These are phyloP conservation scores for Alternaria sp. DNA, from an alignment of 2,329 filamentous ascomycete genomes.

Conservation along the genomic window DNA sequence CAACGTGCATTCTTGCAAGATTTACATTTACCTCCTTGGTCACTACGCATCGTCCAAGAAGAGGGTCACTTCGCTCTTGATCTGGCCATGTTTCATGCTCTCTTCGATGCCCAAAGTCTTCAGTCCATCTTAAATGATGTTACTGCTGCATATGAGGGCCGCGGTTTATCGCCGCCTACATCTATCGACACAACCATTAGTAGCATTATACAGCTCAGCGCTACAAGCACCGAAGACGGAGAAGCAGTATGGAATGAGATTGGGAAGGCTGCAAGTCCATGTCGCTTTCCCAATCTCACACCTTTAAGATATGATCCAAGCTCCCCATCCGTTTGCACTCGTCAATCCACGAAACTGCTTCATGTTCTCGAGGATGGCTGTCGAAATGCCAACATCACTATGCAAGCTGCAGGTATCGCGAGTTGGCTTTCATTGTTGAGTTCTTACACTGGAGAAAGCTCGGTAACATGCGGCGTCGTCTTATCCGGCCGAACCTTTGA, in stretches of 20 bases:
- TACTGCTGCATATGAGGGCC: slow-evolving; percentile 45
- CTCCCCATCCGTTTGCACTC: slow-evolving; percentile 47
- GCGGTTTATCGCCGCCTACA: slow-evolving; percentile 24
- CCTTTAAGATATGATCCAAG: slow-evolving; percentile 58
- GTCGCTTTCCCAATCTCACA: slow-evolving; percentile 78
- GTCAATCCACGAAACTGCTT: slow-evolving; percentile 50
- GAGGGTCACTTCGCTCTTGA: slow-evolving; percentile 43
- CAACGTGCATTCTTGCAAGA: slow-evolving; percentile 47
- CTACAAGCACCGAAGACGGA: slow-evolving; percentile 33
- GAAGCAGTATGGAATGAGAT: slow-evolving; percentile 69
- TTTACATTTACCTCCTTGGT: slow-evolving; percentile 69
- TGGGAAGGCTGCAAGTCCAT: slow-evolving; percentile 62
- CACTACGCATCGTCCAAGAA: slow-evolving; percentile 56
- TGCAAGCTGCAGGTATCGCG: slow-evolving; percentile 78
- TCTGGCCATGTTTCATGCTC: slow-evolving; percentile 74
- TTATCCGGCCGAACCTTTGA: slow-evolving; percentile 74
- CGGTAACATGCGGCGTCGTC: slow-evolving; percentile 79
- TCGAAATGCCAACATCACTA: slow-evolving; percentile 65
- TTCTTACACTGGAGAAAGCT: slow-evolving; percentile 75
- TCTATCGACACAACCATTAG: slow-evolving; percentile 53
- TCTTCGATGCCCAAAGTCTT: slow-evolving; percentile 85
- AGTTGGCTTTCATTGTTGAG: slow-evolving; percentile 79
- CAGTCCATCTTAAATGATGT: slow-evolving; percentile 69
- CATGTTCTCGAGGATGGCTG: slow-evolving; percentile 63
- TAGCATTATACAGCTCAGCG: slow-evolving; percentile 52